Percentiles rank a stretch among this genome's conserved stretches.
Evolutionary conservation across 768 basidiomycete genomes (phyloP).

Genomic region (Boletus subcaerulescens): DNA sequence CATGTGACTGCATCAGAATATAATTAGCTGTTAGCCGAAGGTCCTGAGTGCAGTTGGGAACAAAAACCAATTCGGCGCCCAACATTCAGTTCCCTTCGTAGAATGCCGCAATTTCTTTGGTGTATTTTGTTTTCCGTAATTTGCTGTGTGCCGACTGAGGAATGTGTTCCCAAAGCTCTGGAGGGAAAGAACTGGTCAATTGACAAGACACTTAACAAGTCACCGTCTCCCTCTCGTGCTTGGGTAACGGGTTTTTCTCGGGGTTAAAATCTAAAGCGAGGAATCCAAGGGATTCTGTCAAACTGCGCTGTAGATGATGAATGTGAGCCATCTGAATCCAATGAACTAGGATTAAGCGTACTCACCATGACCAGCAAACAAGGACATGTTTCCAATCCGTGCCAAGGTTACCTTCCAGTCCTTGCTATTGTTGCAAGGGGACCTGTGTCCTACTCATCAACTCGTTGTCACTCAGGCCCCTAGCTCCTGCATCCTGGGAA

Average conservation of each 20-base stretch:
- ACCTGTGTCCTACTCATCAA: constrained; percentile 6
- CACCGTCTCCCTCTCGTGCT: constrained; percentile 23
- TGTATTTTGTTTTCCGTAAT: constrained; percentile 14
- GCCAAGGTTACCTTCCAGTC: neutral
- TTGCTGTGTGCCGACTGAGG: constrained; percentile 17
- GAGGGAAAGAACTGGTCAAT: neutral
- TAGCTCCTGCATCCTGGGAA: constrained; percentile 19
- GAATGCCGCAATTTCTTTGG: constrained; percentile 16
- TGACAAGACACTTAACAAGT: constrained; percentile 11
- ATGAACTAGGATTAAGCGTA: neutral
- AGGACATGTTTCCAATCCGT: constrained; percentile 54
- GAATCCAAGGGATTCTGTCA: constrained; percentile 33
- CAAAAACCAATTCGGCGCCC: no score
- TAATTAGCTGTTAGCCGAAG: no score
- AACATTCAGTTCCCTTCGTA: constrained; percentile 35
- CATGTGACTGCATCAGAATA: constrained; percentile 4
- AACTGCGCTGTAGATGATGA: constrained; percentile 8
- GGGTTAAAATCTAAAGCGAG: constrained; percentile 28
- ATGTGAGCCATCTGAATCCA: neutral
- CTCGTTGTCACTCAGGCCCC: constrained; percentile 15
- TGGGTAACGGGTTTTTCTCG: constrained; percentile 34
- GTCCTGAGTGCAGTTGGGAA: no score
- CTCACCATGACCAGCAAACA: constrained; percentile 60
- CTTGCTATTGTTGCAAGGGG: neutral
- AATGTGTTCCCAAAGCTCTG: no score